phyloP scores from a whole-genome alignment of 2,329 filamentous ascomycete genomes.

The Pseudogymnoascus sp. region DNA sequence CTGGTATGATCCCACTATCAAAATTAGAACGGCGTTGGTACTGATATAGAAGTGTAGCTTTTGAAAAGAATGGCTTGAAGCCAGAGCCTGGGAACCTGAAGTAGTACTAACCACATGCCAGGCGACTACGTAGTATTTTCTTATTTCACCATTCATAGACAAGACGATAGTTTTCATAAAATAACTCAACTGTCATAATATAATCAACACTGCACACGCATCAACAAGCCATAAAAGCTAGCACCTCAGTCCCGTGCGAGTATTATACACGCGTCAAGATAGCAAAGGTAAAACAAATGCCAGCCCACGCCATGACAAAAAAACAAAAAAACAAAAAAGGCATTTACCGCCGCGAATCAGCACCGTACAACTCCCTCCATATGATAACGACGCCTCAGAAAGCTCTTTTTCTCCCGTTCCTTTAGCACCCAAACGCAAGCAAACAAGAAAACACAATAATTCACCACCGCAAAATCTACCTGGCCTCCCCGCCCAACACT shows the following conservation, averaged over 20 bases:
- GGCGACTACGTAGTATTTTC: not conserved
- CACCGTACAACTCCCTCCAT: not conserved
- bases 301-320: not conserved
- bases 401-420: not conserved
- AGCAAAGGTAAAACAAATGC: not conserved
- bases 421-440: not conserved
- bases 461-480: not conserved
- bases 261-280: slow-evolving; percentile 4
- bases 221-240: slow-evolving; percentile 1
- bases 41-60: not conserved
- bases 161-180: not conserved
- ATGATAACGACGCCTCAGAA: not conserved
- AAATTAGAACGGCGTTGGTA: not conserved
- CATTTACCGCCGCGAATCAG: not conserved
- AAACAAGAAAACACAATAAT: not conserved
- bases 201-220: slow-evolving; percentile 6
- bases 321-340: not conserved
- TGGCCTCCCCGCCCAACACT: not conserved
- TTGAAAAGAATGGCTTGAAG: not conserved
- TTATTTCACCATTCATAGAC: not conserved
- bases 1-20: not conserved
- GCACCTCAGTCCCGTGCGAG: not conserved
- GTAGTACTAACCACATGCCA: not conserved
- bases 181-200: not conserved
- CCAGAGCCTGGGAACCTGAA: not conserved